Evolutionary conservation across 2,329 filamentous ascomycete species (phyloP).

Genomic region (Trichophyton rubrum): DNA sequence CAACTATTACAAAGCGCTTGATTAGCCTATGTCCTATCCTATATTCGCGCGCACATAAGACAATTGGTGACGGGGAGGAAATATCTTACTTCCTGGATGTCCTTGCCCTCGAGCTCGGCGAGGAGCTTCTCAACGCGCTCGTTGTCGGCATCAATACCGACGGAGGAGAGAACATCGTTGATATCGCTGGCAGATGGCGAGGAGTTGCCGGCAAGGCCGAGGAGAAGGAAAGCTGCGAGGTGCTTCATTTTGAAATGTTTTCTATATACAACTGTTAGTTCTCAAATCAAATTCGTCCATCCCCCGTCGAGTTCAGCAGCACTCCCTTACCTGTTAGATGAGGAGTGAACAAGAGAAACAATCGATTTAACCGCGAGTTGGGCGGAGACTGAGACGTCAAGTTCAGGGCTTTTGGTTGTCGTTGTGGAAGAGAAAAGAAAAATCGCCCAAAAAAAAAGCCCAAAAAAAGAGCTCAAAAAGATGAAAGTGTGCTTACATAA

Average conservation of each 20-base stretch:
- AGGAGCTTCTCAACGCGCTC: conserved; percentile 80
- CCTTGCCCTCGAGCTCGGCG: conserved; percentile 55
- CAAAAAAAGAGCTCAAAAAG: not conserved
- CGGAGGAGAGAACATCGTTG: conserved; percentile 78
- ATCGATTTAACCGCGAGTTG: conserved; percentile 98
- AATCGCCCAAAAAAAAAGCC: not conserved
- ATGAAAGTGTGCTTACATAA: not conserved
- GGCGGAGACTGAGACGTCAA: conserved; percentile 98
- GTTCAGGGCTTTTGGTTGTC: conserved; percentile 44
- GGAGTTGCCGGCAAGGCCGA: conserved; percentile 84
- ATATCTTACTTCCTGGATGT: conserved; percentile 71
- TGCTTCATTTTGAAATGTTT: conserved; percentile 80
- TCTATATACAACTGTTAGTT: not conserved
- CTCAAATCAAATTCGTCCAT: no score
- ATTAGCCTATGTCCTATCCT: conserved; percentile 16
- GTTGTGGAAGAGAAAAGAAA: conserved; percentile 1
- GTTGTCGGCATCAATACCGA: conserved; percentile 85
- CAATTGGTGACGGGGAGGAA: not conserved
- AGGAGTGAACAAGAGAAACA: conserved; percentile 52
- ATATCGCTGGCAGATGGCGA: conserved; percentile 75
- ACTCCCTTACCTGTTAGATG: not conserved
- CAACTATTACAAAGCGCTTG: conserved; percentile 45
- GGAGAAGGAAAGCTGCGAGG: conserved; percentile 97
- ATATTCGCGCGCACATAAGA: not conserved
- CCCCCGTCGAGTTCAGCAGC: not conserved